Conservation (phyloP, 192 early-diverging fungal species). For the Geranomyces variabilis region DNA sequence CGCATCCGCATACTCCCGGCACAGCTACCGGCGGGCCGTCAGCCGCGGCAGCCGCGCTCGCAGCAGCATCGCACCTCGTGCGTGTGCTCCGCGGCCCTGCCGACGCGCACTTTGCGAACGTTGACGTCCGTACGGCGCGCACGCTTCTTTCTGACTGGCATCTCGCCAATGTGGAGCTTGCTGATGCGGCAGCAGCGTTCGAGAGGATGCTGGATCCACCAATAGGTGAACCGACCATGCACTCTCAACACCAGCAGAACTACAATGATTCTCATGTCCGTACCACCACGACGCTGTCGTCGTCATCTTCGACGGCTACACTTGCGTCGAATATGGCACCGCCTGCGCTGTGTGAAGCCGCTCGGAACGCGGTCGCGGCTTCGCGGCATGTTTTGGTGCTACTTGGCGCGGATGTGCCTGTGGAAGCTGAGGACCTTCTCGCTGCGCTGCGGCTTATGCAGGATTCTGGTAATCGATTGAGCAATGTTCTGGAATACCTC, state of each 20-base stretch:
- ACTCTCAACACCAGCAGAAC: neutral
- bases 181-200: neutral
- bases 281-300: too few species aligned
- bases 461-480: neutral
- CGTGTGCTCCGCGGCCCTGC: neutral
- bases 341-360: neutral
- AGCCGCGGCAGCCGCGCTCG: neutral
- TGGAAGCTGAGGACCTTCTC: neutral
- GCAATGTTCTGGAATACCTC: neutral
- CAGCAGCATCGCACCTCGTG: neutral
- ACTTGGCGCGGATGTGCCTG: neutral
- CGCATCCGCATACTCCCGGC: too few species aligned
- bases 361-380: neutral
- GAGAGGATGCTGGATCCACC: conserved; percentile 11
- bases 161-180: conserved; percentile 13
- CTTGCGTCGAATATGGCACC: neutral
- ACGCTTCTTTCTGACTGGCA: conserved; percentile 12
- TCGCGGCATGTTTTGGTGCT: neutral
- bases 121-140: neutral
- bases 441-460: neutral
- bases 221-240: neutral
- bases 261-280: neutral
- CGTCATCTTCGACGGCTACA: too few species aligned
- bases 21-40: neutral
- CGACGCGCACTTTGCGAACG: neutral